Conservation (phyloP, 2,329 filamentous ascomycete genomes). For the Orbilia oligospora region DNA sequence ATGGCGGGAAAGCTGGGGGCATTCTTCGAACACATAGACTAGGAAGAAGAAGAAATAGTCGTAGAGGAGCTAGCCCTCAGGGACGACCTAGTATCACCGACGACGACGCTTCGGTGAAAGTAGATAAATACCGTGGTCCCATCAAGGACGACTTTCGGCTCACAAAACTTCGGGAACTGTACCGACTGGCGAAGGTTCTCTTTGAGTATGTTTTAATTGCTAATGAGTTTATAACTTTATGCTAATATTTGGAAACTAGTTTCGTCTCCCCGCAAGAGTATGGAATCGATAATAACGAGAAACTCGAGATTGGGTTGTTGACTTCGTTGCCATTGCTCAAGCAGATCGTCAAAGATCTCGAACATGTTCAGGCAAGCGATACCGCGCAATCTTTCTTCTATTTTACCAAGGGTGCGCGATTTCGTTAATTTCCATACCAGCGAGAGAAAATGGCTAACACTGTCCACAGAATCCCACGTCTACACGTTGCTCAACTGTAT, state of each 20-base stretch:
- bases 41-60: constrained; percentile 59
- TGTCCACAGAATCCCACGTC: constrained; percentile 83
- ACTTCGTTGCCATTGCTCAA: constrained; percentile 94
- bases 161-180: constrained; percentile 90
- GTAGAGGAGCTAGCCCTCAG: constrained; percentile 42
- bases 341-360: constrained; percentile 95
- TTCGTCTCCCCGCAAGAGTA: constrained; percentile 99
- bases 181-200: constrained; percentile 91
- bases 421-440: background rate
- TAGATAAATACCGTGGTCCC: constrained; percentile 69
- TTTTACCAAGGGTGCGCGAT: constrained; percentile 80
- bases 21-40: constrained; percentile 60
- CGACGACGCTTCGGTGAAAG: constrained; percentile 54
- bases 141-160: constrained; percentile 87
- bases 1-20: constrained; percentile 38
- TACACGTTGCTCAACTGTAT: constrained; percentile 99
- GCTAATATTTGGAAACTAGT: constrained; percentile 59
- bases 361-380: constrained; percentile 95
- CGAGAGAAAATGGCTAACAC: background rate
- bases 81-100: constrained; percentile 36
- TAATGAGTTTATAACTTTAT: background rate
- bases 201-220: constrained; percentile 75
- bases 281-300: constrained; percentile 93
- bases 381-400: constrained; percentile 98
- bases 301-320: constrained; percentile 96